Base-by-base conservation (phyloP, 225 moss, liverwort and hornwort species). In the Thuidium tamariscinum region DNA sequence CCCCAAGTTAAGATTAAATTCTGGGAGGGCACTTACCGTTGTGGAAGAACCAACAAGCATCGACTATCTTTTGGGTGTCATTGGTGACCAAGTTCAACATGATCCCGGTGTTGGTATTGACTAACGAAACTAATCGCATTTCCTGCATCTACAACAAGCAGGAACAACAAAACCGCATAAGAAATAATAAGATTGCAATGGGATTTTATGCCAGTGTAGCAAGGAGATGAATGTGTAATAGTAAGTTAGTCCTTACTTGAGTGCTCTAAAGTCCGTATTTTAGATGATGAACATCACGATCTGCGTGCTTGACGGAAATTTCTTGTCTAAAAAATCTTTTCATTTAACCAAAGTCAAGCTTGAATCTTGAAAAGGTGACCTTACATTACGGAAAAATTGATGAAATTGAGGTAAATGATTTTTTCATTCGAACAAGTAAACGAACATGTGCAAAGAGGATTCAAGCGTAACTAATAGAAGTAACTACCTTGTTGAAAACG, bases 1-100 rank as follows among this genome's bases (percentile, higher is more conserved):
- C 66, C 60, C 68, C 42, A 26, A 42, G 6, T 63, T 56, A 8
- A 23, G 49, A 57, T 80, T 62, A 37, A 29, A 36, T n/a, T 59
- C 36, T 21, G 29, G 49, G 27, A 60, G 61, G 70, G 42, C 26
- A 67, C 87, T 88, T 83, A 94, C 94, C 86, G 55, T 66, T 85
- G 80, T 90, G 84, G 72, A 90, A 85, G 80, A 61, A 91, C 69
- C 69, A 89, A 55, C 68, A 56, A 48, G 90, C 95, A 82, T 95
- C 94, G 21, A 94, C 41, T 70, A 94, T 26, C 88, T 95, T 95
- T 57, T 95, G 94, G 42, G 94, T 92, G 86, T 95, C 94, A 85
- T 94, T 95, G 52, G 90, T 94, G 87, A 94, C 85, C 86, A 95
- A 75, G 85, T 95, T 95, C 82, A 95, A 82, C 94, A 95, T 91